Base-by-base conservation (phyloP, 2,329 filamentous ascomycete species). In the Calonectria hongkongensis region DNA sequence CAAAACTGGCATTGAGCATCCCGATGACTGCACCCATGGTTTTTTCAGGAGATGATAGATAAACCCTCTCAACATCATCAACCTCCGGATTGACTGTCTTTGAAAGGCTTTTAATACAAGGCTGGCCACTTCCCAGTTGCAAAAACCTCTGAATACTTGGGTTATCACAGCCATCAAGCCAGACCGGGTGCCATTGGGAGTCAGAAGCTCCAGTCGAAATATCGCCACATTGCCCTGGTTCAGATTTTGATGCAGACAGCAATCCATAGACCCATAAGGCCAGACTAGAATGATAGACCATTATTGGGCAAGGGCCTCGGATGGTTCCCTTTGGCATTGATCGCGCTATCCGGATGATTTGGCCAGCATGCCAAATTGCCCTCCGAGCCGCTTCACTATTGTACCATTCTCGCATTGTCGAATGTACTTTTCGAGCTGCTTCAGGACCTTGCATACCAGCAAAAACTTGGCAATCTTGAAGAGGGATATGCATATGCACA, bases 311-410 rank as follows among this genome's bases (percentile, higher is more conserved):
- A 10, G 65, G 65, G 8, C 65, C 65, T 48, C 50, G n/a, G 25
- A 67, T 43, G 8, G 48, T 33, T n/a, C 36, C 50, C 27, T 36
- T 30, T 0, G 65, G 50, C 39, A 58, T 45, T 15, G 28, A 47
- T 27, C 50, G 33, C 9, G 65, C 50, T 2, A 58, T 39, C 3
- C 65, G 65, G 18, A 67, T 56, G 25, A 67, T 58, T 43, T 67
- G 65, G 18, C 65, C 65, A 4, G 65, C 65, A 28, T 67, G 39
- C 65, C 65, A 67, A 25, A 67, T 43, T 16, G 50, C 50, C 41
- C 27, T 47, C 16, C 65, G 16, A 13, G 65, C 39, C 27, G 50
- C 27, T 13, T 67, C 65, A n/a, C 36, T 47, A 2, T 36, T 12
- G 18, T 30, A 33, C 65, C 65, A 67, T 18, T 56, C 50, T n/a